A percentile compares a stretch with the other conserved stretches of the same genome.
These are phyloP conservation scores for Porphyrellus cyaneotinctus DNA, from an alignment of 768 basidiomycete species.

Conservation along the genomic window DNA sequence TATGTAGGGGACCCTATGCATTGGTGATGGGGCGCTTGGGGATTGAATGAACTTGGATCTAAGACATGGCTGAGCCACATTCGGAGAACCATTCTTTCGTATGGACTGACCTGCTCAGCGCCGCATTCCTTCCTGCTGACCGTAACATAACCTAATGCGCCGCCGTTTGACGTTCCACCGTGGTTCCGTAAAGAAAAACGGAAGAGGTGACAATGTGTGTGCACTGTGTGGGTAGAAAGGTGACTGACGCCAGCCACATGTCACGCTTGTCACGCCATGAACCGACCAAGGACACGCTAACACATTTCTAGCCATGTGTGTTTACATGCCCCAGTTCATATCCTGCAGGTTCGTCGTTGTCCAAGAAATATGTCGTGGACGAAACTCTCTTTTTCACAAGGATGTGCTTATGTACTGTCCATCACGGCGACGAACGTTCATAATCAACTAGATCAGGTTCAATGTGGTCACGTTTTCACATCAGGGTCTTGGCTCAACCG, in stretches of 20 bases:
- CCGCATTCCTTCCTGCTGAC: conserved; percentile 35
- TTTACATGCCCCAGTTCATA: not conserved
- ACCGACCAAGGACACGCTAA: not conserved
- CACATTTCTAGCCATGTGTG: not conserved
- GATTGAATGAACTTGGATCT: conserved; percentile 22
- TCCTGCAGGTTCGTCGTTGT: not conserved
- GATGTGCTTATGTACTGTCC: not conserved
- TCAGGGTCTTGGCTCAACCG: too few species aligned
- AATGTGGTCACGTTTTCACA: too few species aligned
- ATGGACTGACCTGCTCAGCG: conserved; percentile 36
- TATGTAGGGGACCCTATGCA: not conserved
- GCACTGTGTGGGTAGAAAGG: not conserved
- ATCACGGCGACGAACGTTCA: not conserved
- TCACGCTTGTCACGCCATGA: conserved; percentile 14
- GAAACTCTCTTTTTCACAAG: not conserved
- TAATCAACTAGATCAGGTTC: too few species aligned
- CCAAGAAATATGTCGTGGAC: not conserved
- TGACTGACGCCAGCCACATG: not conserved
- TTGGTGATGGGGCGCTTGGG: not conserved
- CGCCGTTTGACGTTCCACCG: conserved; percentile 3
- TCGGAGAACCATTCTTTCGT: not conserved
- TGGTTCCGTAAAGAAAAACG: conserved; percentile 8
- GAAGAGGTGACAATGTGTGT: not conserved
- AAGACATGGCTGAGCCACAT: conserved; percentile 4
- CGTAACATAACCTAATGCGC: conserved; percentile 36